Conservation (phyloP, 2,329 filamentous ascomycete genomes). For the Fusarium tricinctum region DNA sequence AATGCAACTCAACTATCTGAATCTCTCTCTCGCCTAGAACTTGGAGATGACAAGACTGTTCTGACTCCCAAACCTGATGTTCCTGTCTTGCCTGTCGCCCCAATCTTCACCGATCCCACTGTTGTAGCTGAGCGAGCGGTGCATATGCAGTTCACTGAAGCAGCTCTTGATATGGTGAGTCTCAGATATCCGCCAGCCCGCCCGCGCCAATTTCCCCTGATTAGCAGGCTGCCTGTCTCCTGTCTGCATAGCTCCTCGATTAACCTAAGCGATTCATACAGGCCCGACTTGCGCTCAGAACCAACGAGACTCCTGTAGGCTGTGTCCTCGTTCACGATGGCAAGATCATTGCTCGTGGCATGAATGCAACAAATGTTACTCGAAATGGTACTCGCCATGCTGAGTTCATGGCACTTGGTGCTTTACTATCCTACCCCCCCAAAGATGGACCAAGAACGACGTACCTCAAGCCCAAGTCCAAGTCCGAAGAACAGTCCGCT, state of each 20-base stretch:
- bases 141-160: slow-evolving; percentile 77
- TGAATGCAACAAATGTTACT: slow-evolving; percentile 96
- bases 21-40: slow-evolving; percentile 39
- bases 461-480: slow-evolving; percentile 55
- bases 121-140: slow-evolving; percentile 53
- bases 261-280: slow-evolving; percentile 55
- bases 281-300: slow-evolving; percentile 86
- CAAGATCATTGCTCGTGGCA: slow-evolving; percentile 86
- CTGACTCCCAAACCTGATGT: slow-evolving; percentile 7
- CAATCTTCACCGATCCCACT: slow-evolving; percentile 48
- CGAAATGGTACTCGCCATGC: slow-evolving; percentile 94
- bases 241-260: not conserved
- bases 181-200: not conserved
- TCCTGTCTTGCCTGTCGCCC: not conserved
- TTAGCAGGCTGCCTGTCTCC: not conserved
- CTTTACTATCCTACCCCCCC: slow-evolving; percentile 63
- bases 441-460: slow-evolving; percentile 51
- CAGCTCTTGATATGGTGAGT: slow-evolving; percentile 87
- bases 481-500: slow-evolving; percentile 46
- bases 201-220: not conserved
- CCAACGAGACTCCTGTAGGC: slow-evolving; percentile 95
- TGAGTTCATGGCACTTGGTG: slow-evolving; percentile 87
- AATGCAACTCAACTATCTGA: slow-evolving; percentile 14
- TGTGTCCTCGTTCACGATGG: slow-evolving; percentile 90
- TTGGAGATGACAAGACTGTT: slow-evolving; percentile 22